A percentile compares a stretch with the other conserved stretches of the same genome.
Conservation (phyloP, 176 grass and related monocot species). For the Oryza australiensis region DNA sequence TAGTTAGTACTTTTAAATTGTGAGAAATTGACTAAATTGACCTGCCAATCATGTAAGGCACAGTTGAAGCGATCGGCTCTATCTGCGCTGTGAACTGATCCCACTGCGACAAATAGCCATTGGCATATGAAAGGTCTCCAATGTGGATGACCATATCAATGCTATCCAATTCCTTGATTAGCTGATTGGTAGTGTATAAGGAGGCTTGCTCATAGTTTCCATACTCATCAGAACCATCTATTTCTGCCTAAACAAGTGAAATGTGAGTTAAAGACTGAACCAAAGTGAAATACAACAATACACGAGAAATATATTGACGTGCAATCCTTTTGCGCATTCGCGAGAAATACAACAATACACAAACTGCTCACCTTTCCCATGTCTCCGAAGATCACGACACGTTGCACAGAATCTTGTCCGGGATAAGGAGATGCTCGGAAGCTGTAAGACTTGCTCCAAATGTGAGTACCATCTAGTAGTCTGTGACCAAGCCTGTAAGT, state of each 20-base stretch:
- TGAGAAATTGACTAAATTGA: conserved; percentile 5
- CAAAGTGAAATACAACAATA: neutral
- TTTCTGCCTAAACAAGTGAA: conserved; percentile 54
- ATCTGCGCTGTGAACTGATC: conserved; percentile 88
- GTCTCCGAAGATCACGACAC: conserved; percentile 58
- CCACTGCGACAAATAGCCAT: conserved; percentile 92
- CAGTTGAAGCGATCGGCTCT: conserved; percentile 67
- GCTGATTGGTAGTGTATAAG: conserved; percentile 74
- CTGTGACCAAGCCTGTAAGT: conserved; percentile 52
- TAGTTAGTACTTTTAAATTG: neutral
- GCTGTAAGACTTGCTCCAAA: conserved; percentile 50
- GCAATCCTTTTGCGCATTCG: no score
- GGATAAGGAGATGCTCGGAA: conserved; percentile 61
- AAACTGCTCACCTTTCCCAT: conserved; percentile 51
- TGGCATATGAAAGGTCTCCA: conserved; percentile 70
- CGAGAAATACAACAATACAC: neutral
- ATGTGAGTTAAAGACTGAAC: neutral
- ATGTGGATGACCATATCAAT: conserved; percentile 84
- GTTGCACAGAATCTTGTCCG: conserved; percentile 48
- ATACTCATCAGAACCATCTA: conserved; percentile 87
- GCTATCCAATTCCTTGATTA: conserved; percentile 71
- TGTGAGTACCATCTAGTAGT: conserved; percentile 40
- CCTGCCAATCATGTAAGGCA: conserved; percentile 79
- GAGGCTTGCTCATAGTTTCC: conserved; percentile 70
- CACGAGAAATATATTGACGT: no score